Evolutionary conservation across 2,329 filamentous ascomycete genomes (phyloP), one percentile per base, ranked within the genome.

Genomic region (Dendryphion nanum): DNA sequence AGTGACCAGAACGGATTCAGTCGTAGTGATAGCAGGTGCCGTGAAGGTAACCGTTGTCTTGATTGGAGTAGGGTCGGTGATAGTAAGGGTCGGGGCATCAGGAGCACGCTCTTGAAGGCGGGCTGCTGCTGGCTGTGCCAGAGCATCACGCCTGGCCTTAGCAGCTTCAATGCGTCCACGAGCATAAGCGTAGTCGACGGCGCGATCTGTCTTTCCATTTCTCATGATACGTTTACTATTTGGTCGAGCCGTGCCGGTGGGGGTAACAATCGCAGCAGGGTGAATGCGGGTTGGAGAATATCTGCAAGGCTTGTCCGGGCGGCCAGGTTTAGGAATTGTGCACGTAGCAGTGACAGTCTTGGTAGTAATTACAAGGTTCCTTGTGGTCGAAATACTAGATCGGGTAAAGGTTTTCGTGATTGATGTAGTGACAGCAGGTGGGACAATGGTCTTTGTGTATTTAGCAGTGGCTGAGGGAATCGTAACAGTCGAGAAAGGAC

Each of bases 271-370:
- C 10, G 54, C 59, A 16, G 48, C 57, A 21, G 61, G 53, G 31
- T 60, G 57, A 12, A 67, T 39, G 3, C 51, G 39, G 20, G 62
- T 67, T 3, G 66, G 67, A 2, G 52, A 59, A 48, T 66, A 64
- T 7, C 38, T 50, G 39, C 54, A 60, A 13, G 55, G 53, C 43
- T 67, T 67, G 39, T 69, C 67, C 19, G 42, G 52, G 19, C 47
- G 45, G 12, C 51, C 46, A 12, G 51, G 56, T 15, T 48, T 59
- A 5, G 61, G 53, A 2, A 59, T 50, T 6, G 61, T 68, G 55
- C 68, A 71, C 5, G 55, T 59, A 12, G 65, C 62, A 4, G 61
- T 63, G 2, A 55, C 51, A 1, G 67, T 70, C 32, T 59, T 55
- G 1, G 64, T 67, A 2, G 48, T 59, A 7, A 56, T 51, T 7